Evolutionary conservation across 306 rosid species (phyloP), one percentile per base, ranked within the genome.

Genomic region (Citrullus amarus): DNA sequence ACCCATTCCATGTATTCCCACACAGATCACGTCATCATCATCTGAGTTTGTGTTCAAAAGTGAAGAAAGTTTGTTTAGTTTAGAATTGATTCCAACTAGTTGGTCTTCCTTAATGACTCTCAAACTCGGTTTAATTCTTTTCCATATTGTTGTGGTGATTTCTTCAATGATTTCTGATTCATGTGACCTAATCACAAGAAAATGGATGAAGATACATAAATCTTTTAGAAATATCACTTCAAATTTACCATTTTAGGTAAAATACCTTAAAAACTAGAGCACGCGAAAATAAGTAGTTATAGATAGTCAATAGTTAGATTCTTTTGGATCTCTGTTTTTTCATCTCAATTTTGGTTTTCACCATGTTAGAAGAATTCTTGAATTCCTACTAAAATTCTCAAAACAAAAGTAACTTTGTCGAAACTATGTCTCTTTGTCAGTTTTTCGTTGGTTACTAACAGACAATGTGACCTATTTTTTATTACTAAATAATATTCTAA

Each of bases 1-100:
- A 8, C 78, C 78, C 78, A 75, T 75, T 53, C 78, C 78, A 51
- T 55, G 63, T 15, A 75, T 75, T 48, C 78, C 78, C 3, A 75
- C 18, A 8, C n/a, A 75, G 4, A 51, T 9, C 61, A 75, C 65
- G 51, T 13, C 44, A 36, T 36, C 57, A 9, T 54, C 78, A 20
- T 20, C 20, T 14, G 58, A 71, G 20, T 71, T 71, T 28, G 58
- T 1, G 22, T 25, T 51, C 61, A 75, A 36, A 75, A 75, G 78
- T 10, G 78, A 51, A 32, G 44, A 6, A 9, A 75, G 56, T 54
- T 51, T 12, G 20, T 34, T n/a, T 8, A 75, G 20, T 75, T 75
- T 75, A 53, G 51, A 34, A 54, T 53, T 55, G 34, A 75, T 75
- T 34, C 78, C 78, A 34, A 75, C 50, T 14, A 71, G 76, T 75